A percentile compares a stretch with the other conserved stretches of the same genome.
Conservation (phyloP, 2,329 filamentous ascomycete genomes). For the Neofusicoccum parvum region DNA sequence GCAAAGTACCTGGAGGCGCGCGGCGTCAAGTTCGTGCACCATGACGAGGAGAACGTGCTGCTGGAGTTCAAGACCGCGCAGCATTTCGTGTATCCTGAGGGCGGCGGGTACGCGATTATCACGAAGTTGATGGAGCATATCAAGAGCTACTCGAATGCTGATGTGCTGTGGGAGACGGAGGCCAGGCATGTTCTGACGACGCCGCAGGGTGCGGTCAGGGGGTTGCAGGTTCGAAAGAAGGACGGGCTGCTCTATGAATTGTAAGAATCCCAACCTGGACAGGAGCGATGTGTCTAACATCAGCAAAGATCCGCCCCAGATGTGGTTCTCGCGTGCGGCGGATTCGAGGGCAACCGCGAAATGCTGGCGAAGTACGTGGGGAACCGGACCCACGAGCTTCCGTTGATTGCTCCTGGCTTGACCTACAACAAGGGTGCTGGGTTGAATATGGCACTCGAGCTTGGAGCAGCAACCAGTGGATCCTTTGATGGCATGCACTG, state of each 20-base stretch:
- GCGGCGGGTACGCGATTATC: constrained; percentile 44
- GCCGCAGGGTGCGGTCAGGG: constrained; percentile 38
- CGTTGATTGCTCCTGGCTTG: constrained; percentile 45
- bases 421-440: constrained; percentile 45
- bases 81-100: constrained; percentile 45
- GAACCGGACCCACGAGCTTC: constrained; percentile 41
- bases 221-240: constrained; percentile 42
- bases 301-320: constrained; percentile 27
- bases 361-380: constrained; percentile 46
- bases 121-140: constrained; percentile 42
- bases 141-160: constrained; percentile 34
- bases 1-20: constrained; percentile 42
- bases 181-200: constrained; percentile 38
- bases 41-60: constrained; percentile 44
- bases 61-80: constrained; percentile 46
- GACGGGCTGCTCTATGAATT: constrained; percentile 40
- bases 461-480: constrained; percentile 44
- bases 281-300: neutral
- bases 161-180: constrained; percentile 43
- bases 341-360: constrained; percentile 45
- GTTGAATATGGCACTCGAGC: constrained; percentile 45
- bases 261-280: neutral
- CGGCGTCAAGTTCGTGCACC: constrained; percentile 40
- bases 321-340: constrained; percentile 44
- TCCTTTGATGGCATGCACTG: constrained; percentile 48